Base-by-base conservation (phyloP, 306 rosid species). In the Oxytropis ochrocephala region DNA sequence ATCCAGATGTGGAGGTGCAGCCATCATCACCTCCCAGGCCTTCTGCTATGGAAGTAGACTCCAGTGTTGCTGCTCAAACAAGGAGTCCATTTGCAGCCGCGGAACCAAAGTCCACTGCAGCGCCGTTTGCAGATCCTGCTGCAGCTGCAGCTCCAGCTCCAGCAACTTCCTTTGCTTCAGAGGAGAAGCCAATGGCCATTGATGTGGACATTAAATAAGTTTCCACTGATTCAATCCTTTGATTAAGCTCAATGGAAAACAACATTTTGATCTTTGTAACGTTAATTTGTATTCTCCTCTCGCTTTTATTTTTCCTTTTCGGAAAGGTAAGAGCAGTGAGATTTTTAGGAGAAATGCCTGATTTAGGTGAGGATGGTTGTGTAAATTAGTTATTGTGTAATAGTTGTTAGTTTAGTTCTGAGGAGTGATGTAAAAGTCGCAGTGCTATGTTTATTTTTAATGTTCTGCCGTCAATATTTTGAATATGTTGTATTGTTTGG, bases 1-100 rank as follows among this genome's bases (percentile, higher is more conserved):
- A 95, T 60, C 97, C 97, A 5, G 97, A 89, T 17, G 92, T 91
- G 65, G 96, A 95, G 85, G 97, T 95, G 66, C 95, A 91, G 72
- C 99, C 97, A 3, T 6, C 86, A 24, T 95, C 99, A 46, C 99
- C 99, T 62, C 92, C 96, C 29, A 81, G 97, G 73, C 76, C 89
- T 75, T 85, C 96, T 44, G 83, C 92, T 0, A 88, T 88, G 96
- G 97, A 94, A 58, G 65, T 81, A 1, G 97, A 94, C 82, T 69
- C 89, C 21, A 69, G 61, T 64, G 70, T 61, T 72, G 72, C 81
- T 38, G 49, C 89, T 72, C 91, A 81, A 47, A 79, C 78, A 14
- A 77, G 85, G 82, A 86, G 79, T 79, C 91, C 92, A 46, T 89
- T 87, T 58, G 29, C 81, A 4, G 56, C 46, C 30, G 30, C 86